Evolutionary conservation across 805 yeast species (phyloP), one percentile per base, ranked within the genome.

Genomic region (Metschnikowia borealis): DNA sequence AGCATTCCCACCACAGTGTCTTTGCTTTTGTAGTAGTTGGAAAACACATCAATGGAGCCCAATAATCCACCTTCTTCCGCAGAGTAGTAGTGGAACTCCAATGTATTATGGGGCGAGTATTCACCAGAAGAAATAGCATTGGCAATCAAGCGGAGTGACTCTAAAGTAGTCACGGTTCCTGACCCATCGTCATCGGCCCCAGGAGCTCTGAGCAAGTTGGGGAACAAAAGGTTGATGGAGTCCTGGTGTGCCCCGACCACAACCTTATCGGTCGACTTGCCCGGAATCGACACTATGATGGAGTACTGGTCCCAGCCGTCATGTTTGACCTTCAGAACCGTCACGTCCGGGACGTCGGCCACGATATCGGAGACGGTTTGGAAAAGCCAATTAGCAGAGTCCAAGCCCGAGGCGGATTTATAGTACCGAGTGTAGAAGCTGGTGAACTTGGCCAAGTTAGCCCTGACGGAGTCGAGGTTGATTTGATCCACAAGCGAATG

Each of bases 141-240:
- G 6, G 79, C 66, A 26, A 89, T 68, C 14, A 87, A 67, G 56
- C 94, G 77, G 59, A 90, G 77, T 1, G 90, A 82, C 65, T 90
- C 96, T 48, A 90, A 66, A 32, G 81, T 78, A 2, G 96, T 85
- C 3, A 85, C 83, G 4, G 91, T 85, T 8, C 97, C 98, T 3
- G 91, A 82, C 2, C 96, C 96, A 66, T 91, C 87, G 63, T 92
- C 98, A 64, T 92, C 98, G 3, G 96, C 97, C 2, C 98, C 98
- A 1, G 97, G 97, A 0, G 96, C 89, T 21, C 81, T 75, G 56
- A 86, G 62, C 17, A 82, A 54, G 40, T 75, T 75, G 8, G 96
- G 97, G 50, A 87, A 75, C 39, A 87, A 57, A 49, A 88, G 71
- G 63, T 89, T 89, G 55, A 84, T 77, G 2, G 96, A 85, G 64